Base-by-base conservation (phyloP, 129 eudicot species). In the Flaveria robusta region DNA sequence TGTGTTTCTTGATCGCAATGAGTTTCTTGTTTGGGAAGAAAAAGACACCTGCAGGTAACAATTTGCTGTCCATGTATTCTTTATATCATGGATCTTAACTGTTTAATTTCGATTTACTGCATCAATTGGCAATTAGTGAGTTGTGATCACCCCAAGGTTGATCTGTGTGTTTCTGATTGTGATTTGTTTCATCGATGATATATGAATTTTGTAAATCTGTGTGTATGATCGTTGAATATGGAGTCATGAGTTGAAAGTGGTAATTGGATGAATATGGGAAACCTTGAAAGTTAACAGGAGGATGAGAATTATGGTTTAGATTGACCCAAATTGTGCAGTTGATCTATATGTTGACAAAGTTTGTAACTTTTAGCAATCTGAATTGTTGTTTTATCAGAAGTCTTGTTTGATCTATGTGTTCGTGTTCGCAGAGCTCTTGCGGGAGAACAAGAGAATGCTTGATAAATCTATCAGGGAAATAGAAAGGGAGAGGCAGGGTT, bases 401-500 rank as follows among this genome's bases (percentile, higher is more conserved):
- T 60, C 1, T 60, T 26, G 41, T 59, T 26, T 60, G 41, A 59
- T 59, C 15, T 56, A 56, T 1, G 20, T 1, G 64, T 3, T 20
- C 2, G 26, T 52, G 72, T 52, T 70, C 62, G 43, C 87, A 92
- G 98, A 92, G 85, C 96, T 92, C 16, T 81, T 92, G 88, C 87
- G 98, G 90, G 98, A 92, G 58, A 92, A 92, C 84, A 92, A 92
- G 77, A 66, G 98, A 78, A 92, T 92, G 98, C 93, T 92, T 77
- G 98, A 92, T 80, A 90, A 86, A 76, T 92, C 98, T n/a, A 92
- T 92, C 11, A 72, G 98, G 60, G 98, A 92, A 54, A 92, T 92
- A 54, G 98, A 92, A 83, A 83, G 98, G 77, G 98, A 92, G 87
- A 85, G 98, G 29, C 96, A 89, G 78, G 92, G 94, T 52, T 88